Evolutionary conservation across 208 protist genomes (phyloP), one percentile per base, ranked within the genome.

Genomic region (Leishmania major): DNA sequence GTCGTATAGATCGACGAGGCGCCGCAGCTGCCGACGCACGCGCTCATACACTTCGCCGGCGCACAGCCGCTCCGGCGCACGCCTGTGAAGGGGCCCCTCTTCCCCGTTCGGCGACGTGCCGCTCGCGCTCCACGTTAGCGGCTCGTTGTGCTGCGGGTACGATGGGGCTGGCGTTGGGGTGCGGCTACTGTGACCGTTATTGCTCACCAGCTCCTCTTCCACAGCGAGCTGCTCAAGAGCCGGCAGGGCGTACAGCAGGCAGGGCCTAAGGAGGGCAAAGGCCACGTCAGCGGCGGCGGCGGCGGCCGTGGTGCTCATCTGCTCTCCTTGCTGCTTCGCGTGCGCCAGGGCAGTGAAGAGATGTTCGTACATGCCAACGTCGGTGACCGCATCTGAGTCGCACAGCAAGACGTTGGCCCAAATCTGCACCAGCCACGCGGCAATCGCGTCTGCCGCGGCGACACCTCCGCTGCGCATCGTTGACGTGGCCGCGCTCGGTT

Each of bases 221-320:
- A 86, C 55, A 2, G 83, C 78, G 4, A 86, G 78, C 31, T 77
- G 66, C 53, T 70, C 78, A 35, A 88, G 74, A 60, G 77, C 3
- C 31, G 81, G 85, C n/a, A 80, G 84, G 22, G 82, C 76, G 82
- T 85, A 83, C 67, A 85, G 78, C 1, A 82, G 57, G 69, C 66
- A 86, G 62, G 85, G 85, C 43, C 81, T 78, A 31, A 88, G 78
- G 10, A 88, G n/a, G 5, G 82, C 74, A 59, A 86, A 79, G 45
- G 77, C 73, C 8, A 84, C 75, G 25, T 83, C 79, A 10, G 79
- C 79, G 6, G 75, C 37, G 37, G 79, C 2, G 7, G 35, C 62
- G 11, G 62, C 31, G 57, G 49, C 40, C 6, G 51, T 13, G n/a
- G 37, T n/a, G 57, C 60, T 43, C 8, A 13, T 31, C 17, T 51